Percentiles rank a stretch among this genome's conserved stretches.
phyloP scores from a whole-genome alignment of 83 land plant species.

The Picea mariana region DNA sequence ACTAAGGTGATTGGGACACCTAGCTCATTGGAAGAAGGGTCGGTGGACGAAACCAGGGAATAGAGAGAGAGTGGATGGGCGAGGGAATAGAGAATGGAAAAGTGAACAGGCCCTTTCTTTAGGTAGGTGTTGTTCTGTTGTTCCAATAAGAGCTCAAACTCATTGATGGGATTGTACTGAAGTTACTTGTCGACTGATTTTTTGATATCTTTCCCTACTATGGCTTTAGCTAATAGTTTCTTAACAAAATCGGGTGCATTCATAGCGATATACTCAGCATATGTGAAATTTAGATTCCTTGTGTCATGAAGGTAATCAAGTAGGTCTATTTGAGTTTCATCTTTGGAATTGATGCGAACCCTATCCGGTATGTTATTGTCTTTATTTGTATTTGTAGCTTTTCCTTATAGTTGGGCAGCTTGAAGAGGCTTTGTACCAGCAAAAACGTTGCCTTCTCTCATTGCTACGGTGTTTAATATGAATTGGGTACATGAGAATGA shows the following conservation, averaged over 20 bases:
- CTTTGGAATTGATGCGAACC: too few species aligned
- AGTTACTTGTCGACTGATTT: constrained; percentile 25
- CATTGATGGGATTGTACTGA: constrained; percentile 56
- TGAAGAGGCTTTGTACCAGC: not conserved
- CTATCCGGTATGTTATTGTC: not conserved
- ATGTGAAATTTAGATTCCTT: constrained; percentile 25
- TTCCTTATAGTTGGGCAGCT: not conserved
- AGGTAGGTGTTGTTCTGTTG: too few species aligned
- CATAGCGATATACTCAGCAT: constrained; percentile 40
- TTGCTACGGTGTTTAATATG: too few species aligned
- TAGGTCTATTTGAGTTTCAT: constrained; percentile 28
- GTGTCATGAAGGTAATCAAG: constrained; percentile 42
- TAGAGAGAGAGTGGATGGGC: too few species aligned
- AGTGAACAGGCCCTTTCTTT: too few species aligned
- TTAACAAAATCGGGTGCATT: constrained; percentile 35
- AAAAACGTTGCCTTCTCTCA: too few species aligned
- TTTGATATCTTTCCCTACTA: not conserved
- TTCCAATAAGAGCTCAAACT: constrained; percentile 74
- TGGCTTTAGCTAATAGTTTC: constrained; percentile 32
- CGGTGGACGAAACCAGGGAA: too few species aligned
- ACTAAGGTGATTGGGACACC: too few species aligned
- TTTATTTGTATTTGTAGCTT: not conserved
- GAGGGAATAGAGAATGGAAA: too few species aligned
- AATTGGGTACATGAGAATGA: too few species aligned
- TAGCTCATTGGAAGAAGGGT: too few species aligned